phyloP scores from a whole-genome alignment of 2,329 filamentous ascomycete species.

The Xylaria sp. region DNA sequence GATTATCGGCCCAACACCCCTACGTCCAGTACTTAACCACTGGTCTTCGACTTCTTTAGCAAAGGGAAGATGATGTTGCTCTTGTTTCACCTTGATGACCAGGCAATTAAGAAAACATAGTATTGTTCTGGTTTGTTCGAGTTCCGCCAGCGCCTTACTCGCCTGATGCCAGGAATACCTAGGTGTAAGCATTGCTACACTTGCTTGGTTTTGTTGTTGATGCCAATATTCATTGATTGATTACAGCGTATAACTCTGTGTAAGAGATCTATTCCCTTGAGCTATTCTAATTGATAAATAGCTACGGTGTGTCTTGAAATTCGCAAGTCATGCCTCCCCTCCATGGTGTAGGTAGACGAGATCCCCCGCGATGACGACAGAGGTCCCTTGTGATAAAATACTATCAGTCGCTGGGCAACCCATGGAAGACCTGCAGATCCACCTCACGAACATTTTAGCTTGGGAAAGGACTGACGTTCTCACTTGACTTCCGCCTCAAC shows the following conservation, averaged over 20 bases:
- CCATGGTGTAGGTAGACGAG: not conserved
- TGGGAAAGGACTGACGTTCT: not conserved
- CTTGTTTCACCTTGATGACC: conserved; percentile 8
- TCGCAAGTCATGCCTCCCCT: not conserved
- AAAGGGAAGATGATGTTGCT: not conserved
- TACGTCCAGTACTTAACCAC: not conserved
- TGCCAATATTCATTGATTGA: no score
- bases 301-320: not conserved
- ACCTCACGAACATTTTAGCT: not conserved
- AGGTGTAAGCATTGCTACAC: no score
- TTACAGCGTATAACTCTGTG: not conserved
- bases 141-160: not conserved
- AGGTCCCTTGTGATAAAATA: conserved; percentile 6
- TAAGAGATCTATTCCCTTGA: not conserved
- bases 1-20: conserved; percentile 30
- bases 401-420: conserved; percentile 8
- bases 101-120: not conserved
- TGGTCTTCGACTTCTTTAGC: conserved; percentile 5
- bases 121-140: not conserved
- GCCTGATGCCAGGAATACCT: no score
- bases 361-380: conserved; percentile 19
- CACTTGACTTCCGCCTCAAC: not conserved
- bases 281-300: not conserved
- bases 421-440: not conserved
- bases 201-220: no score